Base-by-base conservation (phyloP, 345 rosid genomes). In the Firmiana major region DNA sequence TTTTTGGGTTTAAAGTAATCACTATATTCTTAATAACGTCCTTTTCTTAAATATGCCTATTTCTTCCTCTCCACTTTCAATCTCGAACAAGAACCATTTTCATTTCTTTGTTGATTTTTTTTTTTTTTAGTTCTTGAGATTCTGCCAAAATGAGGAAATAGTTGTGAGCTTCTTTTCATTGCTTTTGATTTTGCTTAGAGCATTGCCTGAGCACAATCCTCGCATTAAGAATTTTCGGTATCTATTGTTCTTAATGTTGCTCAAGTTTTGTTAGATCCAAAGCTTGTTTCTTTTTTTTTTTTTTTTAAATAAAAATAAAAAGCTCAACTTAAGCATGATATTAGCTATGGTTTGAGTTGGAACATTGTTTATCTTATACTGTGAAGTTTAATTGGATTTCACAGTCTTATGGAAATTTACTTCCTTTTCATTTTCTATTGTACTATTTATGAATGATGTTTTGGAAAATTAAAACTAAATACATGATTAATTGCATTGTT, bases 161-260 rank as follows among this genome's bases (percentile, higher is more conserved):
- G 12, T 34, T 74, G 71, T 86, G 76, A 87, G 77, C 77, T 84
- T 75, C 70, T 69, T 66, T 59, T 84, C 70, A 38, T 88, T 53
- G 83, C 78, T 31, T 63, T 69, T 53, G 66, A 75, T 76, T 64
- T 81, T 64, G 71, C 63, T 71, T 55, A 69, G 54, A 53, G 80
- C 68, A 74, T 80, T 46, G 76, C 16, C 90, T 69, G 80, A 93
- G 24, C 86, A 77, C 42, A 82, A 72, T 45, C 82, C 74, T 36
- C 88, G 86, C 12, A 93, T 91, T 0, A 94, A 91, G 94, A 16
- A 93, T 91, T 84, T 90, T 96, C 60, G 97, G 96, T 93, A 60
- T 49, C 63, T 63, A 57, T 43, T 74, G 43, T 71, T 49, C 4
- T 6, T 5, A 31, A 51, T 53, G 28, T 17, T 51, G 36, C n/a